Conservation (phyloP, 2,329 filamentous ascomycete genomes). For the Pseudogymnoascus sp. region DNA sequence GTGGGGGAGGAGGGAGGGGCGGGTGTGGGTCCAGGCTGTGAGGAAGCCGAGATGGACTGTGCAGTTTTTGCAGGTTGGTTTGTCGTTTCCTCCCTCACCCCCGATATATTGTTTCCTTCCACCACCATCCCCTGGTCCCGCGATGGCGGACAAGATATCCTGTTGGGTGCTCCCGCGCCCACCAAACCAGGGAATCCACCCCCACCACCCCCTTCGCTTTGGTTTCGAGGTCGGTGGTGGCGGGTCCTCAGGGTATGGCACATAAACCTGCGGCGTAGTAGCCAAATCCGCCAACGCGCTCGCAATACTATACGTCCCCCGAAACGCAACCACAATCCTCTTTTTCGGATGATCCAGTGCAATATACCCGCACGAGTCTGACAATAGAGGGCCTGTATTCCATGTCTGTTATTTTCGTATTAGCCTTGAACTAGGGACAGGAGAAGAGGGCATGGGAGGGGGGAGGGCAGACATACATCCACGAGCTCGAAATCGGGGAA, state of each 20-base stretch:
- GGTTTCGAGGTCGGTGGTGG: not conserved
- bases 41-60: conserved; percentile 91
- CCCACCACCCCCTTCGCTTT: not conserved
- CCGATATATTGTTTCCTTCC: not conserved
- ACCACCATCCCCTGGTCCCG: not conserved
- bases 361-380: conserved; percentile 90
- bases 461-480: conserved; percentile 36
- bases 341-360: conserved; percentile 61
- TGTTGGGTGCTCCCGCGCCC: not conserved
- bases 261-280: conserved; percentile 81
- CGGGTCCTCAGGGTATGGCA: conserved; percentile 61
- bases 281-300: conserved; percentile 88
- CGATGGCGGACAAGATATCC: not conserved
- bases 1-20: conserved; percentile 58
- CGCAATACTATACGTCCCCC: conserved; percentile 87
- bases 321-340: conserved; percentile 77
- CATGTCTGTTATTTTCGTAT: conserved; percentile 48
- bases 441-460: not conserved
- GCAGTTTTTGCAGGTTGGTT: conserved; percentile 67
- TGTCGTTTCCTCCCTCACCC: not conserved
- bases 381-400: conserved; percentile 80
- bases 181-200: not conserved
- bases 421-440: conserved; percentile 6
- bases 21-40: conserved; percentile 70
- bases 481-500: conserved; percentile 74